These are phyloP conservation scores for Plectosphaerella cucumerina DNA, from an alignment of 2,329 filamentous ascomycete genomes.

Conservation along the genomic window DNA sequence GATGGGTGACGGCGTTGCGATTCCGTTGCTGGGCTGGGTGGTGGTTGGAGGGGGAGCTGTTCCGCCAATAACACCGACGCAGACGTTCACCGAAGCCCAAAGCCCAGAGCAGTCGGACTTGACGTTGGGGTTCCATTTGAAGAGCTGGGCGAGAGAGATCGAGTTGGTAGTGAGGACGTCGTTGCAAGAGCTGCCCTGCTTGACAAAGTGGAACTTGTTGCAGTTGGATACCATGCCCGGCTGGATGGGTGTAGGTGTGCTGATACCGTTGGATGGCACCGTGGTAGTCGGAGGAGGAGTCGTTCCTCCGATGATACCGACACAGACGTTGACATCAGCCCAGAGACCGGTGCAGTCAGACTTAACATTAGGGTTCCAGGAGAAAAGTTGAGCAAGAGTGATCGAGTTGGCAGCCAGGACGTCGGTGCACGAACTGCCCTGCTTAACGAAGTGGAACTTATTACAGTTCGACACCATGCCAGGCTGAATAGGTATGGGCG, in stretches of 20 bases:
- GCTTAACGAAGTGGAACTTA: slow-evolving; percentile 18
- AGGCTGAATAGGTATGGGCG: slow-evolving; percentile 21
- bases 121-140: slow-evolving; percentile 7
- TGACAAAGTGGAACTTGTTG: slow-evolving; percentile 10
- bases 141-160: slow-evolving; percentile 1
- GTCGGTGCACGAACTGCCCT: slow-evolving; percentile 15
- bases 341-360: slow-evolving; percentile 10
- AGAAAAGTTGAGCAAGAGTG: slow-evolving; percentile 12
- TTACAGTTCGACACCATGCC: slow-evolving; percentile 23
- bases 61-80: too few relatives aligned
- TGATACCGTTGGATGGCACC: slow-evolving; percentile 7
- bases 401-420: slow-evolving; percentile 14
- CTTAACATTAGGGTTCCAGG: slow-evolving; percentile 15
- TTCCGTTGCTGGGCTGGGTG: not conserved
- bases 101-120: not conserved
- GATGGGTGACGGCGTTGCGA: not conserved
- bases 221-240: slow-evolving; percentile 8
- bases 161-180: not conserved
- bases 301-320: not conserved
- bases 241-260: slow-evolving; percentile 3
- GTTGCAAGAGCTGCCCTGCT: slow-evolving; percentile 12
- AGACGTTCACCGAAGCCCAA: not conserved
- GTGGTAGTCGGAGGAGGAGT: slow-evolving; percentile 6
- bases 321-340: slow-evolving; percentile 7
- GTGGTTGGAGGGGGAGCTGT: not conserved